Conservation (phyloP, 2,329 filamentous ascomycete species). For the Hypoxylon sp. region DNA sequence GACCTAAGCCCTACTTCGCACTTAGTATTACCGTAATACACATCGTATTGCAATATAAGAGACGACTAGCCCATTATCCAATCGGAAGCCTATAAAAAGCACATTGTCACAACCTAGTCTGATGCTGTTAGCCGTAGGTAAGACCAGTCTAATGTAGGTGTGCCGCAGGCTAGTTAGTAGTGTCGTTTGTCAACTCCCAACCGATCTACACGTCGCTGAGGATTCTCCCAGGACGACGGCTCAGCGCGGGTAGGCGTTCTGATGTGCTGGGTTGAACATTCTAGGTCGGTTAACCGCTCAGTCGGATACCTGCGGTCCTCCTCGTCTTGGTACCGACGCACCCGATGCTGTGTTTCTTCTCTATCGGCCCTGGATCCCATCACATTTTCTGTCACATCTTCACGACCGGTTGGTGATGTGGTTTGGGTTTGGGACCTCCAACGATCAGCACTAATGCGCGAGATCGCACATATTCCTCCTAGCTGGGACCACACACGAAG, state of each 20-base stretch:
- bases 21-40: neutral
- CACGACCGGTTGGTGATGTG: constrained; percentile 13
- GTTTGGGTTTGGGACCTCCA: constrained; percentile 10
- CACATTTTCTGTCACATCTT: neutral
- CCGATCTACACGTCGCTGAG: neutral
- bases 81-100: constrained; percentile 10
- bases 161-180: constrained; percentile 9
- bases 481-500: too few species aligned
- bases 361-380: neutral
- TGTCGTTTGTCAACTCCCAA: constrained; percentile 1
- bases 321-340: neutral
- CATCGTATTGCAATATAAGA: neutral
- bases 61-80: constrained; percentile 2
- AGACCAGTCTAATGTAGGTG: constrained; percentile 6
- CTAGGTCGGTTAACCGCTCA: neutral
- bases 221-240: neutral
- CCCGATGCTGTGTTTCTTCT: neutral
- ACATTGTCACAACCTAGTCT: constrained; percentile 33
- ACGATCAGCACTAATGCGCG: constrained; percentile 33
- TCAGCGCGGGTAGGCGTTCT: neutral
- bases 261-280: neutral
- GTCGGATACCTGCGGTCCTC: constrained; percentile 15
- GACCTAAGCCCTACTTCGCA: neutral
- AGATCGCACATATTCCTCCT: too few species aligned
- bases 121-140: constrained; percentile 18